Evolutionary conservation across 73 alveolate genomes (phyloP).

Genomic region (Uronychia binucleata): DNA sequence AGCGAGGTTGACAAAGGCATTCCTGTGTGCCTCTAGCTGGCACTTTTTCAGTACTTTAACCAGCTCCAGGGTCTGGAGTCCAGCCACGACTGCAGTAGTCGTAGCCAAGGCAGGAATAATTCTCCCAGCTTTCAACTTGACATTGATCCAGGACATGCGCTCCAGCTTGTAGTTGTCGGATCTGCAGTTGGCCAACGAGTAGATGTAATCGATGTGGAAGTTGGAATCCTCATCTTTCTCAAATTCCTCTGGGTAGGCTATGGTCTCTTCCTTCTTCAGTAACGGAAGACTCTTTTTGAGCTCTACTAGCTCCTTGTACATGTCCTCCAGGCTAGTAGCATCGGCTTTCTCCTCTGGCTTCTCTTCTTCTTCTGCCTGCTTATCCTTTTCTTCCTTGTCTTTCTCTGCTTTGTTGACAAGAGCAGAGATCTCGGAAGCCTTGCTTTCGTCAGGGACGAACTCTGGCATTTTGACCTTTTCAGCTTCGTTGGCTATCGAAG

Average conservation of each 20-base stretch:
- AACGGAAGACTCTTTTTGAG: constrained; percentile 22
- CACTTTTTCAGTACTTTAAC: constrained; percentile 77
- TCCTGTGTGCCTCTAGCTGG: constrained; percentile 62
- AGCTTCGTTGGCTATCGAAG: constrained; percentile 55
- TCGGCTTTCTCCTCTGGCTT: constrained; percentile 44
- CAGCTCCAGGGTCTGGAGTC: constrained; percentile 89
- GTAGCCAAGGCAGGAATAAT: constrained; percentile 96
- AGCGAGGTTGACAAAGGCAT: constrained; percentile 86
- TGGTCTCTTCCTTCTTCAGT: constrained; percentile 36
- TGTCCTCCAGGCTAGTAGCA: constrained; percentile 36
- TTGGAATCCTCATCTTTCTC: constrained; percentile 95
- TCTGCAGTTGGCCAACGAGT: constrained; percentile 90
- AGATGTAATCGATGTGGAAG: constrained; percentile 89
- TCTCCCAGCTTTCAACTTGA: constrained; percentile 95
- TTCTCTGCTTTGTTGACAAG: constrained; percentile 67
- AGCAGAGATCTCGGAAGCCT: constrained; percentile 65
- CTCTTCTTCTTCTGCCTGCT: constrained; percentile 46
- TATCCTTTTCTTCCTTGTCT: constrained; percentile 57
- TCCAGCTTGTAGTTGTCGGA: constrained; percentile 84
- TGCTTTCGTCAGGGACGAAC: constrained; percentile 64
- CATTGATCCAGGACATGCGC: constrained; percentile 91
- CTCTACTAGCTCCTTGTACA: constrained; percentile 59
- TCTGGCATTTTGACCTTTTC: constrained; percentile 59
- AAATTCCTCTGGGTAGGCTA: constrained; percentile 69
- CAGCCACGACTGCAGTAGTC: constrained; percentile 94